Evolutionary conservation across 2,329 filamentous ascomycete genomes (phyloP), one percentile per base, ranked within the genome.

Genomic region (Phialocephala sp.): DNA sequence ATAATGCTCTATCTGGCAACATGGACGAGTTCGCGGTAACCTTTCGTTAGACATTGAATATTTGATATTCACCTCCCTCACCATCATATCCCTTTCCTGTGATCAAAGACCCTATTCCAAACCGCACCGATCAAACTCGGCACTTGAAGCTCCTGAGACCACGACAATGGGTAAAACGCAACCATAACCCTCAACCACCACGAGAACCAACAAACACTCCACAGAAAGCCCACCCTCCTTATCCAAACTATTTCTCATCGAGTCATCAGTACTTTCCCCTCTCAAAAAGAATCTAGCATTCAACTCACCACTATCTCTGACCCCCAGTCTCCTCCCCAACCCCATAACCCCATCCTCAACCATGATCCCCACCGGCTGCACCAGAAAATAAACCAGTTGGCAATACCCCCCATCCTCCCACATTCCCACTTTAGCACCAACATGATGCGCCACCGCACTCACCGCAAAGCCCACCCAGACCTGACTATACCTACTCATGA

Each of bases 401-500:
- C 14, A 50, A 32, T 36, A 60, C n/a, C 58, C 58, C 15, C 47
- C 20, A 36, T 60, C 58, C n/a, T 50, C 27, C 18, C 36, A 60
- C 58, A 60, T 60, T 8, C 58, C 58, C 12, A 60, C 58, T 4
- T 22, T 47, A 0, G 58, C 58, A 22, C 58, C 58, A 36, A 27
- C 41, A 2, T 60, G 58, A 15, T 60, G 58, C 3, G 39, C 39
- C 2, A 47, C 14, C n/a, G 58, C 58, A 22, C 58, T 60, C 1
- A 60, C 58, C 20, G 41, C 41, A 18, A 60, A 60, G 0, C 58
- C 58, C 8, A 60, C 43, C 58, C 58, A 60, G 6, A 60, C 24
- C 14, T 60, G 58, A 24, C 41, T 47, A 24, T 60, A 60, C n/a
- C 27, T 50, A 24, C 58, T 60, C 15, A 39, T 8, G 27, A 60